These are phyloP conservation scores for Mucor mucedo DNA, from an alignment of 371 early-diverging fungal genomes.

Conservation along the genomic window DNA sequence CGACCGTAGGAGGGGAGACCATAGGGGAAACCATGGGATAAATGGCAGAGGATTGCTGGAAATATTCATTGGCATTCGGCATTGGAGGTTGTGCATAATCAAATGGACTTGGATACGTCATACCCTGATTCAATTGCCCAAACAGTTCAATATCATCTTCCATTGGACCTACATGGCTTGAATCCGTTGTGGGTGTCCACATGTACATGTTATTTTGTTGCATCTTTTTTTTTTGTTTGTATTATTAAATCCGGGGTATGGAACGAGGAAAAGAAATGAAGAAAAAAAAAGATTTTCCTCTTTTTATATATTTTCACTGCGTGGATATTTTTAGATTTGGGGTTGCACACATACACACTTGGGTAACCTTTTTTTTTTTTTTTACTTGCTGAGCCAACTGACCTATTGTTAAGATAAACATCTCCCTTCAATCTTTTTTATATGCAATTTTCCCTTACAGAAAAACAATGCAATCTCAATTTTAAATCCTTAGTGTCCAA, in stretches of 20 bases:
- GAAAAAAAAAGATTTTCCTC: not conserved
- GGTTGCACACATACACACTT: no score
- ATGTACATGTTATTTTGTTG: not conserved
- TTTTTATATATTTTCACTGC: not conserved
- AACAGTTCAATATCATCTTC: not conserved
- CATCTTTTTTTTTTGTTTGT: not conserved
- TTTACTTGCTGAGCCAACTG: conserved; percentile 20
- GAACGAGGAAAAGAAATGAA: not conserved
- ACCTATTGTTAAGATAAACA: not conserved
- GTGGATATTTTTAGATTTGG: not conserved
- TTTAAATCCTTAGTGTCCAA: not conserved
- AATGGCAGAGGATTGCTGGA: conserved; percentile 1
- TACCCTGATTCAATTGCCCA: not conserved
- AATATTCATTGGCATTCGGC: not conserved
- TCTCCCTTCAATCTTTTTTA: conserved; percentile 5
- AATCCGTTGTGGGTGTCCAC: not conserved
- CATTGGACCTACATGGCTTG: not conserved
- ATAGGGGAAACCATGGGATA: conserved; percentile 11
- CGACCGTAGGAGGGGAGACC: conserved; percentile 10
- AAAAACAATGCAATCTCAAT: not conserved
- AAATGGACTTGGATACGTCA: not conserved
- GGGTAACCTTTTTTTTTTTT: not conserved
- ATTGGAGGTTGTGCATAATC: not conserved
- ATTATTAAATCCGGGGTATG: not conserved
- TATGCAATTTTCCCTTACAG: not conserved